phyloP scores from a whole-genome alignment of 805 yeast species.

The Barnettozyma sucrosica region DNA sequence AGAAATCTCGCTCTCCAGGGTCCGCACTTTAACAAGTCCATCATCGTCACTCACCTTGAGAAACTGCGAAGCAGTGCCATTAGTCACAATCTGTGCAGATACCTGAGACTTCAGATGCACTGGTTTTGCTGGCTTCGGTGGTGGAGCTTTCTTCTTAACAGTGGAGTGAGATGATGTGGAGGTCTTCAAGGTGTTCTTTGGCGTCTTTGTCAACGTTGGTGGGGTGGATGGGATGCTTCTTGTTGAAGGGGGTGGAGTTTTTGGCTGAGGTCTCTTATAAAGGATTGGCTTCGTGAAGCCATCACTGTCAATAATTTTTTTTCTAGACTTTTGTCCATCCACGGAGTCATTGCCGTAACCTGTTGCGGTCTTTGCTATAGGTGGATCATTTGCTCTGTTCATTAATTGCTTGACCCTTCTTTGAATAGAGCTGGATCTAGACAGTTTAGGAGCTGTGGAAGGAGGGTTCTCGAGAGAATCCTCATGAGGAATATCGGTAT shows the following conservation, averaged over 20 bases:
- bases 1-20: conserved; percentile 28
- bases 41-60: conserved; percentile 5
- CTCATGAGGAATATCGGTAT: conserved; percentile 13
- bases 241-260: conserved; percentile 8
- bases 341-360: conserved; percentile 76
- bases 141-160: conserved; percentile 34
- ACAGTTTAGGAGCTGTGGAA: background rate
- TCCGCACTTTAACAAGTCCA: conserved; percentile 10
- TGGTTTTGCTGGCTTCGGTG: conserved; percentile 67
- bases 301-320: conserved; percentile 17
- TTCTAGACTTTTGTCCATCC: conserved; percentile 2
- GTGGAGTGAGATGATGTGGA: conserved; percentile 13
- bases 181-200: conserved; percentile 6
- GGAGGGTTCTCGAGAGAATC: background rate
- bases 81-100: background rate
- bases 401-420: conserved; percentile 25
- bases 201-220: conserved; percentile 22
- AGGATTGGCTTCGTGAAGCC: conserved; percentile 24
- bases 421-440: conserved; percentile 24
- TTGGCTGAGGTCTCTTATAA: conserved; percentile 15
- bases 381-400: conserved; percentile 36
- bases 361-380: conserved; percentile 55
- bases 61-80: conserved; percentile 3
- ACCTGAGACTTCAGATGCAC: conserved; percentile 35
- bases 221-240: conserved; percentile 21